These are phyloP conservation scores for Arctostaphylos glauca DNA, from an alignment of 148 eudicot species.

Conservation along the genomic window DNA sequence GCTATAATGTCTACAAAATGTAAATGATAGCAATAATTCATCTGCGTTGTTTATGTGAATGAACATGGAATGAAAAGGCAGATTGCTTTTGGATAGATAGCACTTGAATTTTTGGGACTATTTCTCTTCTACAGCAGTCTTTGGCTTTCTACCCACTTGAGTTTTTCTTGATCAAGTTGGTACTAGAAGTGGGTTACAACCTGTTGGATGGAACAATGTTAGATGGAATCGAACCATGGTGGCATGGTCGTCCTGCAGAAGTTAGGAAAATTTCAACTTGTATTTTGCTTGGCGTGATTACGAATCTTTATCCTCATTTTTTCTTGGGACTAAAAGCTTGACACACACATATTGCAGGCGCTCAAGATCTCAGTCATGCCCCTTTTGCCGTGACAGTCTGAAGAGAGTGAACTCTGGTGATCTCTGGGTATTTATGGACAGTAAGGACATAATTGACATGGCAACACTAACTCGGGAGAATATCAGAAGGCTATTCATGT, in stretches of 20 bases:
- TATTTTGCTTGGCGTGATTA: no score
- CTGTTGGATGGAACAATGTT: neutral
- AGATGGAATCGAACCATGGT: neutral
- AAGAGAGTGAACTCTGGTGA: constrained; percentile 90
- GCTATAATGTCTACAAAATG: neutral
- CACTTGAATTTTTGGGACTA: neutral
- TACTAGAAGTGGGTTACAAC: neutral
- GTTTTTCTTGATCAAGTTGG: neutral
- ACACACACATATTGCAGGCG: constrained; percentile 57
- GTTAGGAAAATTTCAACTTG: neutral
- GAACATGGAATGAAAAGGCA: neutral
- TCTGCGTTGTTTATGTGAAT: neutral
- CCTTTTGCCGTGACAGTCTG: constrained; percentile 89
- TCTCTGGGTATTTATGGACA: constrained; percentile 79
- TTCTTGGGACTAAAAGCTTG: neutral
- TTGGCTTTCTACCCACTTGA: neutral
- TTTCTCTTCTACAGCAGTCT: neutral
- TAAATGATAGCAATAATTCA: neutral
- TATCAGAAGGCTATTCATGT: constrained; percentile 83
- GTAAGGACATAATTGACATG: constrained; percentile 67
- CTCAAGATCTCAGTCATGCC: constrained; percentile 86
- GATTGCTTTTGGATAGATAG: neutral
- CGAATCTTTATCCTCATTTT: neutral
- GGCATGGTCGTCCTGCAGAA: neutral
- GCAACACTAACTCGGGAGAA: constrained; percentile 63